A percentile compares a stretch with the other conserved stretches of the same genome.
Evolutionary conservation across 805 yeast species (phyloP).

Genomic region (Candida wancherniae): DNA sequence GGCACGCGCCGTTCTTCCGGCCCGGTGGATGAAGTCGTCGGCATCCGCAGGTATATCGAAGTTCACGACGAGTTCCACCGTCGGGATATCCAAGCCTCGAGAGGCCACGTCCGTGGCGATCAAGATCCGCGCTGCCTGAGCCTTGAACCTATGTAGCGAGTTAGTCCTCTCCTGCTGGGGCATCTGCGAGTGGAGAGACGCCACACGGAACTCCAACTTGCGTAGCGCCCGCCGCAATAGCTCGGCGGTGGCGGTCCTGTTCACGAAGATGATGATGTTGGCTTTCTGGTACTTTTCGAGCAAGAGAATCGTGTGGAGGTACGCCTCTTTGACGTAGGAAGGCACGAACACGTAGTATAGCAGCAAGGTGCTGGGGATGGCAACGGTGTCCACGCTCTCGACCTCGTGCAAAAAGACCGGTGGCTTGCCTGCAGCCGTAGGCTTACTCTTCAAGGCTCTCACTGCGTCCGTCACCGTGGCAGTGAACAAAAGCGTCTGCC

Average conservation of each 20-base stretch:
- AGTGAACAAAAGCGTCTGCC: slow-evolving; percentile 89
- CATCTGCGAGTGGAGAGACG: slow-evolving; percentile 92
- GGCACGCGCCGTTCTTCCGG: slow-evolving; percentile 99
- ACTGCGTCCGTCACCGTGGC: slow-evolving; percentile 96
- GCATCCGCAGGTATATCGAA: slow-evolving; percentile 95
- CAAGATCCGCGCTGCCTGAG: slow-evolving; percentile 87
- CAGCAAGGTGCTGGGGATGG: slow-evolving; percentile 69
- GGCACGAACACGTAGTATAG: slow-evolving; percentile 75
- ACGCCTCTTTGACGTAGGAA: slow-evolving; percentile 85
- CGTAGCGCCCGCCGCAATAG: slow-evolving; percentile 72
- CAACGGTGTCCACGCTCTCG: slow-evolving; percentile 66
- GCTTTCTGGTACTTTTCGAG: slow-evolving; percentile 57
- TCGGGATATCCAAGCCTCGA: slow-evolving; percentile 95
- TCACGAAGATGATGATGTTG: slow-evolving; percentile 84
- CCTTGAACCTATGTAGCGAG: slow-evolving; percentile 87
- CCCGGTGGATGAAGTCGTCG: slow-evolving; percentile 93
- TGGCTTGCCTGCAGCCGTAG: slow-evolving; percentile 49
- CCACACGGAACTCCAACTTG: slow-evolving; percentile 69
- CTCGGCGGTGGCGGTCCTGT: slow-evolving; percentile 88
- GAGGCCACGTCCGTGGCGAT: slow-evolving; percentile 97
- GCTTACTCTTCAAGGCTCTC: slow-evolving; percentile 64
- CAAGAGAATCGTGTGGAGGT: slow-evolving; percentile 63
- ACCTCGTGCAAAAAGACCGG: slow-evolving; percentile 70
- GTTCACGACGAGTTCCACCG: slow-evolving; percentile 83
- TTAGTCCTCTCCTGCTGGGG: slow-evolving; percentile 88